phyloP scores from a whole-genome alignment of 2,329 filamentous ascomycete genomes.

The Diaporthe aspalathi region DNA sequence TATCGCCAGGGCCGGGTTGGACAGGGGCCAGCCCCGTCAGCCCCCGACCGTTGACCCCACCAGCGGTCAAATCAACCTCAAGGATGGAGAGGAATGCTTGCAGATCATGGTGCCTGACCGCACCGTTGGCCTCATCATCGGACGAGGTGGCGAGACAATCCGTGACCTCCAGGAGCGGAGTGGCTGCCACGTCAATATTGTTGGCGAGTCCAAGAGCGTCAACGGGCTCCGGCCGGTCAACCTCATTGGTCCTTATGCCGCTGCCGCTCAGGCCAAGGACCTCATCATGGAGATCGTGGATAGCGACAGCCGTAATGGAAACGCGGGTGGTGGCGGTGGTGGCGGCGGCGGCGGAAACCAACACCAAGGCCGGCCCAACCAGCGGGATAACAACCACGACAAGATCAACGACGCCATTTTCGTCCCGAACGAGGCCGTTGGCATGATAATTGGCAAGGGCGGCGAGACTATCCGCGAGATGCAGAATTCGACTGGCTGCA shows the following conservation, averaged over 20 bases:
- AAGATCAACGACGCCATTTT: constrained; percentile 86
- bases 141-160: constrained; percentile 93
- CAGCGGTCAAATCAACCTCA: constrained; percentile 60
- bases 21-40: constrained; percentile 53
- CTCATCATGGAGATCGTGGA: constrained; percentile 95
- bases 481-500: constrained; percentile 88
- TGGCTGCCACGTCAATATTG: constrained; percentile 96
- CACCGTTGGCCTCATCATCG: constrained; percentile 92
- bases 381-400: constrained; percentile 60
- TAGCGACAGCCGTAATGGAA: constrained; percentile 77
- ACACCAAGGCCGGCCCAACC: constrained; percentile 52
- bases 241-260: constrained; percentile 81
- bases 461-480: constrained; percentile 96
- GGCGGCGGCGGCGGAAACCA: constrained; percentile 43
- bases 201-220: constrained; percentile 91
- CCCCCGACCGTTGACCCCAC: constrained; percentile 25
- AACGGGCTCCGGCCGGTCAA: constrained; percentile 92
- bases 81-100: constrained; percentile 85
- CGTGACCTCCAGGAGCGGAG: constrained; percentile 91
- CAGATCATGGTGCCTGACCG: constrained; percentile 96
- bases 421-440: constrained; percentile 90
- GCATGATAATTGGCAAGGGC: constrained; percentile 96
- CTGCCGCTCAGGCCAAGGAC: constrained; percentile 83
- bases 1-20: constrained; percentile 60
- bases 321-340: constrained; percentile 29